phyloP scores from a whole-genome alignment of 768 basidiomycete genomes.

The Boletus pseudopeckii region DNA sequence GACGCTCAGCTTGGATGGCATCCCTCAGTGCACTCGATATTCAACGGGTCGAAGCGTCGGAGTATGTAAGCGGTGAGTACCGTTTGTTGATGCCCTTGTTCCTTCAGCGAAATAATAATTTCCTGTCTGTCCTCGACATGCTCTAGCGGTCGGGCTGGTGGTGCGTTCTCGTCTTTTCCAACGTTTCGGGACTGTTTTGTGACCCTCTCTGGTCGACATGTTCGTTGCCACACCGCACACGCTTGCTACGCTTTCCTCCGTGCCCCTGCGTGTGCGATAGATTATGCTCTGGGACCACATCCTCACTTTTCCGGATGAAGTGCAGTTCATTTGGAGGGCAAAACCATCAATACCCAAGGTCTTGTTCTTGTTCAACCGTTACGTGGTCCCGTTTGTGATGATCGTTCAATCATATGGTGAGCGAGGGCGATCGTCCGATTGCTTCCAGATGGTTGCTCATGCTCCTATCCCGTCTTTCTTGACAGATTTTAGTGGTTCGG shows the following conservation, averaged over 20 bases:
- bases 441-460: neutral
- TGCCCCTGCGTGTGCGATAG: slow-evolving; percentile 10
- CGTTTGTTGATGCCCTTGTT: neutral
- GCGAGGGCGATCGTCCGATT: neutral
- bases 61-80: slow-evolving; percentile 27
- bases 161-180: slow-evolving; percentile 9
- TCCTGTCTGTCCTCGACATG: no score
- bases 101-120: neutral
- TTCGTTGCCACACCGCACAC: neutral
- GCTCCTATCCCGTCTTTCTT: neutral
- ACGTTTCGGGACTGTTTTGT: neutral
- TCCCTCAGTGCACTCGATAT: neutral
- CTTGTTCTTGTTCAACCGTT: slow-evolving; percentile 35
- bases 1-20: slow-evolving; percentile 9
- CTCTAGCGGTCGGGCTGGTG: slow-evolving; percentile 23
- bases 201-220: neutral
- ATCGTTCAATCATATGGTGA: slow-evolving; percentile 31
- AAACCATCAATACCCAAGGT: slow-evolving; percentile 27
- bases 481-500: slow-evolving; percentile 24
- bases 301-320: slow-evolving; percentile 34
- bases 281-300: slow-evolving; percentile 34
- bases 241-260: neutral
- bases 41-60: slow-evolving; percentile 13
- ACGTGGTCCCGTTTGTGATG: slow-evolving; percentile 31
- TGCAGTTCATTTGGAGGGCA: slow-evolving; percentile 32